phyloP scores from a whole-genome alignment of 192 early-diverging fungal genomes.

The Rhizophlyctis rosea region DNA sequence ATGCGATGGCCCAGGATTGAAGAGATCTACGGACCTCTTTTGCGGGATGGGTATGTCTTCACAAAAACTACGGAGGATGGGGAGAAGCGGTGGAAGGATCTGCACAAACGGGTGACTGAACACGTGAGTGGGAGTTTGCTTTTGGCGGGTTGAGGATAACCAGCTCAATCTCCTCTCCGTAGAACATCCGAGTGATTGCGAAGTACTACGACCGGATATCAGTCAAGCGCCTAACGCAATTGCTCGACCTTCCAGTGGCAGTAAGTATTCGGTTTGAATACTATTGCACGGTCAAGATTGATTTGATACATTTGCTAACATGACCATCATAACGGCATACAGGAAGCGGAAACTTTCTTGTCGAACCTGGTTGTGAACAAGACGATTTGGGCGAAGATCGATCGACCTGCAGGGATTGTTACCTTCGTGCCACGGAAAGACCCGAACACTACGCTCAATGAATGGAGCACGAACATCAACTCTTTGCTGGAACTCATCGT shows the following conservation, averaged over 20 bases:
- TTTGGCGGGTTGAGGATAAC: neutral
- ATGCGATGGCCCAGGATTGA: slow-evolving; percentile 95
- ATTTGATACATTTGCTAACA: too few species aligned
- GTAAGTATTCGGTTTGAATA: slow-evolving; percentile 35
- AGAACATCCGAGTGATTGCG: slow-evolving; percentile 95
- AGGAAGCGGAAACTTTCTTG: slow-evolving; percentile 88
- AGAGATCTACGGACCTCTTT: slow-evolving; percentile 76
- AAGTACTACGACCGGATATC: slow-evolving; percentile 93
- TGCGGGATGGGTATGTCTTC: slow-evolving; percentile 77
- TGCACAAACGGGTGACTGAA: slow-evolving; percentile 94
- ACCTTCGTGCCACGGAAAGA: slow-evolving; percentile 81
- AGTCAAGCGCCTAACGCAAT: slow-evolving; percentile 78
- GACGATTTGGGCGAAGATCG: slow-evolving; percentile 94
- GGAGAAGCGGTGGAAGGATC: slow-evolving; percentile 70
- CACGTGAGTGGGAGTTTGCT: slow-evolving; percentile 59
- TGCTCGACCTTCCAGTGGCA: slow-evolving; percentile 78
- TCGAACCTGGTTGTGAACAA: slow-evolving; percentile 91
- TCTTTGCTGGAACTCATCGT: slow-evolving; percentile 86
- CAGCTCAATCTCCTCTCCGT: neutral
- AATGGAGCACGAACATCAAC: slow-evolving; percentile 90
- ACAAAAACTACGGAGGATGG: slow-evolving; percentile 68
- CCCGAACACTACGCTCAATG: slow-evolving; percentile 86
- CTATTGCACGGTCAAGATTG: too few species aligned
- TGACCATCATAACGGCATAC: too few species aligned
- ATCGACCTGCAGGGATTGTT: slow-evolving; percentile 86